Base-by-base conservation (phyloP, 257 asterid genomes). In the Cinchona pubescens region DNA sequence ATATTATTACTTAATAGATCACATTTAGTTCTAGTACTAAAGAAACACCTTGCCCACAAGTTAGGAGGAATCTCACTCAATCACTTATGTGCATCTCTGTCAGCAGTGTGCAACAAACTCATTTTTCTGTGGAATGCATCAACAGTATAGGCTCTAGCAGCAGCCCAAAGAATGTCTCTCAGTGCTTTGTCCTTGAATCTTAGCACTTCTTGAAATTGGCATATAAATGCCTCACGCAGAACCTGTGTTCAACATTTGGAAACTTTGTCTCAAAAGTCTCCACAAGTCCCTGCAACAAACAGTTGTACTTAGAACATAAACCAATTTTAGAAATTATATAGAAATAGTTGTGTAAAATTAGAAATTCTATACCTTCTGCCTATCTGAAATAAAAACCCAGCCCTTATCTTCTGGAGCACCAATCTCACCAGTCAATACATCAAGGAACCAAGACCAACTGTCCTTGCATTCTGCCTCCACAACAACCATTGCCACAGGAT, bases 401-500 rank as follows among this genome's bases (percentile, higher is more conserved):
- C 19, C 62, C 9, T 8, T 59, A 8, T 59, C 65, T 25, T 9
- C 7, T 59, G 65, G 37, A 29, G 6, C 4, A 29, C 67, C 42
- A 61, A 61, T 29, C 0, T 61, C 21, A 14, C 2, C 2, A 2
- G 19, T 61, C 67, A 61, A 61, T 27, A 10, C 23, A 0, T 4
- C 58, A 7, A 68, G 5, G 40, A 68, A 45, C 73, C 73, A 68
- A 2, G 38, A 10, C 58, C 37, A 43, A 45, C 73, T 68, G 13
- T 68, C 56, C 5, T 45, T 45, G 5, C 73, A 68, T 40, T 68
- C 73, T 0, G 59, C 43, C 11, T 68, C 73, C 25, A 68, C 59
- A 42, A 4, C 32, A 2, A 40, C 58, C 37, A 68, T 25, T 2
- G 56, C 59, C 37, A 68, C 1, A 11, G 59, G 73, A n/a, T 40